These are phyloP conservation scores for Astrephomene gubernaculifera DNA, from an alignment of 139 green algal species.

Conservation along the genomic window DNA sequence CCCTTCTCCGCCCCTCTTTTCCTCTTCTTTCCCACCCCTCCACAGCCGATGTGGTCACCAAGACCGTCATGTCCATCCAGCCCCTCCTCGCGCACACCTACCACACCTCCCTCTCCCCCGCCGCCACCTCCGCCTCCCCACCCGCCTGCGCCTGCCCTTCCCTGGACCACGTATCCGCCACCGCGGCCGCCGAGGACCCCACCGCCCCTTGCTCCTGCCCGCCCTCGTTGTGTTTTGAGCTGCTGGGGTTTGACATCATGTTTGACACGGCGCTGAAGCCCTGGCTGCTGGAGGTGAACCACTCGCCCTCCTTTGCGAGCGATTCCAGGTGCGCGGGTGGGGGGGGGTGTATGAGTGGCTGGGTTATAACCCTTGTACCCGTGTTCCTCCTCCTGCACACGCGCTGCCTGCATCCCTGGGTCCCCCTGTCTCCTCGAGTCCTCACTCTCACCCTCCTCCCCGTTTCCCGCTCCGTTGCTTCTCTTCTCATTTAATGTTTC, in stretches of 20 bases:
- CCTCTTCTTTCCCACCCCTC: background rate
- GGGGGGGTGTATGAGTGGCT: too few species aligned
- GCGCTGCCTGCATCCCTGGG: too few species aligned
- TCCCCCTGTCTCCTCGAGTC: background rate
- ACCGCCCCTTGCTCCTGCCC: slow-evolving; percentile 34
- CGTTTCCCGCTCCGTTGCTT: background rate
- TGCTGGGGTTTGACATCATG: slow-evolving; percentile 78
- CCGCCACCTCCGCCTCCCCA: background rate
- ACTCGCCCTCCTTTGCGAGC: slow-evolving; percentile 76
- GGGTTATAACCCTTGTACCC: too few species aligned
- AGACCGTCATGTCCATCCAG: slow-evolving; percentile 55
- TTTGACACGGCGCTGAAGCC: slow-evolving; percentile 69
- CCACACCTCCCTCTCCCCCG: slow-evolving; percentile 46
- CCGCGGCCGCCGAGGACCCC: background rate
- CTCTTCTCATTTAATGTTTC: background rate
- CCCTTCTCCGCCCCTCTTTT: background rate
- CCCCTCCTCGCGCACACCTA: slow-evolving; percentile 62
- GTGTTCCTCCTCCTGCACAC: too few species aligned
- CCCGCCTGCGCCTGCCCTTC: slow-evolving; percentile 30
- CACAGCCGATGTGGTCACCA: slow-evolving; percentile 45
- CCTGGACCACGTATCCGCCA: slow-evolving; percentile 32
- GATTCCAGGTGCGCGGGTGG: slow-evolving; percentile 55
- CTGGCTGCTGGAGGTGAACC: slow-evolving; percentile 90
- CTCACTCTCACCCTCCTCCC: background rate
- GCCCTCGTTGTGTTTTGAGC: slow-evolving; percentile 79